These are phyloP conservation scores for Salvia miltiorrhiza DNA, from an alignment of 257 asterid species.

Conservation along the genomic window DNA sequence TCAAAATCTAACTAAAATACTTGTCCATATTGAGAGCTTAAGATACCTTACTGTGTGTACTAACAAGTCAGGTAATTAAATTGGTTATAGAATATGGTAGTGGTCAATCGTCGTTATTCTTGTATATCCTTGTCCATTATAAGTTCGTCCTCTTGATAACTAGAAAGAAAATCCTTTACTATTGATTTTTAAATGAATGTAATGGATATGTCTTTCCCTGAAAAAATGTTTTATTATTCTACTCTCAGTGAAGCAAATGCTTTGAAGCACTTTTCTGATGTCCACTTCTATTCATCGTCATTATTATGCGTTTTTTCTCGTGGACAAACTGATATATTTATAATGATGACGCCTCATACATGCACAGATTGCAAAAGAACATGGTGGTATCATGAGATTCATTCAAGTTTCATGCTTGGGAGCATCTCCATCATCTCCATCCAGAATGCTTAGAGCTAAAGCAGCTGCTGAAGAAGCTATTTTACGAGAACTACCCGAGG, in stretches of 20 bases:
- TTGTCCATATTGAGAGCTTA: neutral
- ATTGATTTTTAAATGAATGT: neutral
- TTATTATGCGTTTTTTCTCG: neutral
- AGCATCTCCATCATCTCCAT: conserved; percentile 73
- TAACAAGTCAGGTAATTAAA: neutral
- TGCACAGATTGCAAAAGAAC: conserved; percentile 87
- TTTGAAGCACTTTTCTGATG: neutral
- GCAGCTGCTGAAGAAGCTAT: conserved; percentile 95
- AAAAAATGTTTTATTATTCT: neutral
- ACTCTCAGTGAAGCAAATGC: neutral
- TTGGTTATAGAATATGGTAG: neutral
- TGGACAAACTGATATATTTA: neutral
- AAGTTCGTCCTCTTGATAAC: neutral
- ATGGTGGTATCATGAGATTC: conserved; percentile 91
- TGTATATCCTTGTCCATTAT: neutral
- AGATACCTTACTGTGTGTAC: neutral
- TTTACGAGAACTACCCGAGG: conserved; percentile 73
- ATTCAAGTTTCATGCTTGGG: conserved; percentile 92
- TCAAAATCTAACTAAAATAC: neutral
- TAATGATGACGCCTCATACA: too few species aligned
- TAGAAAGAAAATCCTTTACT: neutral
- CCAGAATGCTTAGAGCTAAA: conserved; percentile 82
- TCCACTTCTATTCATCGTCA: neutral
- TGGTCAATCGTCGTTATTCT: neutral
- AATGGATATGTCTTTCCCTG: neutral